These are phyloP conservation scores for Lanmaoa pseudosensibilis DNA, from an alignment of 768 basidiomycete species.

Conservation along the genomic window DNA sequence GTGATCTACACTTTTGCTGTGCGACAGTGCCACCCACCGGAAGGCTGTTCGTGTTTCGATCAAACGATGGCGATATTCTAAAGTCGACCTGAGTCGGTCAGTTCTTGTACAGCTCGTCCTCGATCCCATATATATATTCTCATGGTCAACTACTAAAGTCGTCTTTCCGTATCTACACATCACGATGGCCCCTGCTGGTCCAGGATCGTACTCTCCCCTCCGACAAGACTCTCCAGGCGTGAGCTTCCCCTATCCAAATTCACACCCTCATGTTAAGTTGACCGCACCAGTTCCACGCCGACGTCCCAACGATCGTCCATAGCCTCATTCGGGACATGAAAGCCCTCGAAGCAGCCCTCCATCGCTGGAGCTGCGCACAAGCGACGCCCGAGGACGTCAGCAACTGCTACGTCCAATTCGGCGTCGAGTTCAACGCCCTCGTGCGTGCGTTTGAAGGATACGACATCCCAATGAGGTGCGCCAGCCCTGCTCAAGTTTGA, in stretches of 20 bases:
- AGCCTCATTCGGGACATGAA: slow-evolving; percentile 80
- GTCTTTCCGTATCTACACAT: not conserved
- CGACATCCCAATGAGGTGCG: slow-evolving; percentile 77
- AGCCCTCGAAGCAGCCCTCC: slow-evolving; percentile 70
- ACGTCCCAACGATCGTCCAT: slow-evolving; percentile 62
- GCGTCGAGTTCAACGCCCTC: slow-evolving; percentile 83
- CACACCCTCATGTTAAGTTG: not conserved
- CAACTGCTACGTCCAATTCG: slow-evolving; percentile 86
- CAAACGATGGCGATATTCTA: too few relatives aligned
- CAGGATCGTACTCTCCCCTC: not conserved
- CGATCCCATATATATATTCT: not conserved
- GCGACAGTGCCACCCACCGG: not conserved
- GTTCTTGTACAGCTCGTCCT: not conserved
- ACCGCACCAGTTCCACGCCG: slow-evolving; percentile 20
- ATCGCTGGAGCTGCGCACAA: slow-evolving; percentile 61
- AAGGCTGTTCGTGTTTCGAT: slow-evolving; percentile 2
- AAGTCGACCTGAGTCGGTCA: not conserved
- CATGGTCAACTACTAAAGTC: not conserved
- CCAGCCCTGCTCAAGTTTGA: not conserved
- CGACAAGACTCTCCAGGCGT: not conserved
- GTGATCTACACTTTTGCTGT: slow-evolving; percentile 8
- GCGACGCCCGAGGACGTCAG: slow-evolving; percentile 74
- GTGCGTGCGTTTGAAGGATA: slow-evolving; percentile 72
- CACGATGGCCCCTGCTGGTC: slow-evolving; percentile 18
- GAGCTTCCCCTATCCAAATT: not conserved